Evolutionary conservation across 495 filamentous ascomycete genomes (phyloP).

Genomic region (Gamarada debralockiae): DNA sequence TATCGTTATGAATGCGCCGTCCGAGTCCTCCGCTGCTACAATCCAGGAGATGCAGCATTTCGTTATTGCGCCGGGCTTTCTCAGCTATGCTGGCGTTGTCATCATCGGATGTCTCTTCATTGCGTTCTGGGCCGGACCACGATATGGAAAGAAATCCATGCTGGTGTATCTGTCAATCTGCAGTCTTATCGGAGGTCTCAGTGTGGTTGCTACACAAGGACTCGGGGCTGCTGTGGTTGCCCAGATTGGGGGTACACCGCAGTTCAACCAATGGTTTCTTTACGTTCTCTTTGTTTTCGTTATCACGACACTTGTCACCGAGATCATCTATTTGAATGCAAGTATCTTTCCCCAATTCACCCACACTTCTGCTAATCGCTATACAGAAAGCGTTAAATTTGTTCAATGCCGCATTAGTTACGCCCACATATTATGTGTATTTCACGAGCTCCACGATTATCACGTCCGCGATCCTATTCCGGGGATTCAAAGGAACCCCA

Average conservation of each 20-base stretch:
- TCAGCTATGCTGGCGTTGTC: constrained; percentile 80
- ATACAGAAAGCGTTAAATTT: constrained; percentile 94
- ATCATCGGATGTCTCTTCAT: constrained; percentile 67
- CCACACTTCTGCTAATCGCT: constrained; percentile 21
- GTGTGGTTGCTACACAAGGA: constrained; percentile 93
- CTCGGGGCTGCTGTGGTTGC: constrained; percentile 88
- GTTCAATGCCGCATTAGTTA: constrained; percentile 96
- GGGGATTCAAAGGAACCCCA: constrained; percentile 85
- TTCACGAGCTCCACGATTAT: constrained; percentile 95
- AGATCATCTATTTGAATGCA: constrained; percentile 95
- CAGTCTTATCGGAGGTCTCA: constrained; percentile 89
- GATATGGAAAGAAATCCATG: constrained; percentile 96
- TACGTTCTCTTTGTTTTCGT: constrained; percentile 93
- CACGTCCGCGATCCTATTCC: constrained; percentile 88
- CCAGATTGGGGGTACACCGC: constrained; percentile 68
- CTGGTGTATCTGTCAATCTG: constrained; percentile 95
- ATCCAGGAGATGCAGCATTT: constrained; percentile 93
- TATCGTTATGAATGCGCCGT: constrained; percentile 90
- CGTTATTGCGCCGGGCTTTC: constrained; percentile 82
- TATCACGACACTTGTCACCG: constrained; percentile 77
- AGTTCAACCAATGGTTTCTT: constrained; percentile 97
- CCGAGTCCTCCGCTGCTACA: constrained; percentile 74
- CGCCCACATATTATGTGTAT: constrained; percentile 97
- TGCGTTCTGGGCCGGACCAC: constrained; percentile 80
- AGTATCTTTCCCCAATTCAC: constrained; percentile 30